phyloP scores from a whole-genome alignment of 371 early-diverging fungal genomes.

The Mucor lusitanicus region DNA sequence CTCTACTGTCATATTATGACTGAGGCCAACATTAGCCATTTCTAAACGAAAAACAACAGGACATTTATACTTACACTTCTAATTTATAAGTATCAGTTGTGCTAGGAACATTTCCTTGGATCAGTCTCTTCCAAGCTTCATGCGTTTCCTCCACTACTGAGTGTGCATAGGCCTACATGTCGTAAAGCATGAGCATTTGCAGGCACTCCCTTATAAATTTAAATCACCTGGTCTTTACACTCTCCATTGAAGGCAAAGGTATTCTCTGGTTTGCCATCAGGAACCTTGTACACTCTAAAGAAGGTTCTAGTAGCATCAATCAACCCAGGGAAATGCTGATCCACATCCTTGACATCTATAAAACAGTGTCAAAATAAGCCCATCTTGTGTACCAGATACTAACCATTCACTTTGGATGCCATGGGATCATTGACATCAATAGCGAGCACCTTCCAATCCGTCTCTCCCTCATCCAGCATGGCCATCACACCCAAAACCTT shows the following conservation, averaged over 20 bases:
- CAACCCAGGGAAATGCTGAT: conserved; percentile 89
- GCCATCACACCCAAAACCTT: conserved; percentile 98
- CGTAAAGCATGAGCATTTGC: neutral
- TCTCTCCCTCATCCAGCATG: conserved; percentile 98
- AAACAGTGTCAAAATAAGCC: neutral
- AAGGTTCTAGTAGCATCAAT: conserved; percentile 91
- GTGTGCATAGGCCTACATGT: conserved; percentile 71
- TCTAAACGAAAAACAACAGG: neutral
- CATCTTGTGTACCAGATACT: neutral
- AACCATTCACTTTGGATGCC: conserved; percentile 87
- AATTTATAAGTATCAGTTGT: conserved; percentile 17
- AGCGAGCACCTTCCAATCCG: conserved; percentile 99
- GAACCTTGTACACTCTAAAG: conserved; percentile 98
- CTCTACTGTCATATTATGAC: conserved; percentile 15
- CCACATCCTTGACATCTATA: conserved; percentile 90
- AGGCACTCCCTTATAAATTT: neutral
- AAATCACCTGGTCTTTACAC: conserved; percentile 71
- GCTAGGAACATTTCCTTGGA: conserved; percentile 35
- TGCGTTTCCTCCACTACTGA: conserved; percentile 89
- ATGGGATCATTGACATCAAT: conserved; percentile 96
- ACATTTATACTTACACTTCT: conserved; percentile 18
- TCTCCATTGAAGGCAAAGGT: conserved; percentile 94
- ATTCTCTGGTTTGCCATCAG: conserved; percentile 96
- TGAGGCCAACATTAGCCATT: neutral
- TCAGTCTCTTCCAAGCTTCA: conserved; percentile 90